A percentile compares a stretch with the other conserved stretches of the same genome.
Evolutionary conservation across 352 stramenopile genomes (phyloP).

Genomic region (Phytophthora hibernalis): DNA sequence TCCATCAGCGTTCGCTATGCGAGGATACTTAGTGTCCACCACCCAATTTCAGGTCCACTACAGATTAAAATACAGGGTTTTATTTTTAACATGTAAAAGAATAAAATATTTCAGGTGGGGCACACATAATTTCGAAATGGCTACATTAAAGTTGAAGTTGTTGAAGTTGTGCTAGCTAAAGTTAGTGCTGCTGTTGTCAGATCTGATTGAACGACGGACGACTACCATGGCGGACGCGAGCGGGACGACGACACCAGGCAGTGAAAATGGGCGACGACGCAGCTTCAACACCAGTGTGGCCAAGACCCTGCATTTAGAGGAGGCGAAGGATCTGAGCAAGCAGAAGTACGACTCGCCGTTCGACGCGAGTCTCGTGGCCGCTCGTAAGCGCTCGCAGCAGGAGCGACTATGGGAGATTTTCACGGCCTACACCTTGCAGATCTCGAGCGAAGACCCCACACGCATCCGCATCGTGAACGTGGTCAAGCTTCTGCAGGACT

Average conservation of each 20-base stretch:
- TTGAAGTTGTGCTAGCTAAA: conserved; percentile 6
- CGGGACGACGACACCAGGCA: conserved; percentile 1
- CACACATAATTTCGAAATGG: too few species aligned
- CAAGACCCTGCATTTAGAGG: conserved; percentile 20
- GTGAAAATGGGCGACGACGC: conserved; percentile 16
- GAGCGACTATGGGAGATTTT: conserved; percentile 87
- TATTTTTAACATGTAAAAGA: too few species aligned
- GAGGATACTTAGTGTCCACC: conserved; percentile 2
- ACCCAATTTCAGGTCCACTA: conserved; percentile 30
- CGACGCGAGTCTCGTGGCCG: conserved; percentile 60
- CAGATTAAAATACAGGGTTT: too few species aligned
- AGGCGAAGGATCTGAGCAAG: conserved; percentile 42
- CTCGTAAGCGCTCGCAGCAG: conserved; percentile 64
- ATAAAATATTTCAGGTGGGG: too few species aligned
- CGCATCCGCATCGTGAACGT: conserved; percentile 72
- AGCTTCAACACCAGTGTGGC: conserved; percentile 16
- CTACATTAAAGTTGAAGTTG: too few species aligned
- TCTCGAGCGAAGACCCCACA: conserved; percentile 81
- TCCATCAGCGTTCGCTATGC: conserved; percentile 4
- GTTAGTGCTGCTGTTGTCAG: background rate
- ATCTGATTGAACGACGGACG: background rate
- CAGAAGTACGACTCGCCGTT: conserved; percentile 70
- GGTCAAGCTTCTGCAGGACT: conserved; percentile 82
- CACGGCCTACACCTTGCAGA: conserved; percentile 73
- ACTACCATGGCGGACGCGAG: conserved; percentile 16